phyloP scores from a whole-genome alignment of 345 rosid species.

The Rubroshorea leprosula region DNA sequence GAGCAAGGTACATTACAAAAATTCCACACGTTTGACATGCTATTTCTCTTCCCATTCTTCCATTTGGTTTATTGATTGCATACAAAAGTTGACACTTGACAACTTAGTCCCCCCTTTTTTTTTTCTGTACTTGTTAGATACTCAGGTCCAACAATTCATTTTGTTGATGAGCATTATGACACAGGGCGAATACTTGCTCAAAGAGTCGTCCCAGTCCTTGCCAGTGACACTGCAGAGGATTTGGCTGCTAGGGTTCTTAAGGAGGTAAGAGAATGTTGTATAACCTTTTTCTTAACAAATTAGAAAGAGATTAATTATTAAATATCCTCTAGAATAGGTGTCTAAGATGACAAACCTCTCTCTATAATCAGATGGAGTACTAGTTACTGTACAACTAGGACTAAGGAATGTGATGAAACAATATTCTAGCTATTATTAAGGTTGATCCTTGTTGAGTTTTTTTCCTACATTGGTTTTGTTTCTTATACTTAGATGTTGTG shows the following conservation, averaged over 20 bases:
- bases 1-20: slow-evolving; percentile 56
- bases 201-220: slow-evolving; percentile 55
- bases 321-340: not conserved
- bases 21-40: not conserved
- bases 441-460: not conserved
- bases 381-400: too few species aligned
- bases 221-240: slow-evolving; percentile 61
- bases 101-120: not conserved
- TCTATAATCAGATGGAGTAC: not conserved
- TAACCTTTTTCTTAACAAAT: not conserved
- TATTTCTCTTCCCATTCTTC: too few species aligned
- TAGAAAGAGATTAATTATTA: not conserved
- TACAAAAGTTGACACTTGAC: not conserved
- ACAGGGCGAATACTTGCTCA: slow-evolving; percentile 88
- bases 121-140: slow-evolving; percentile 40
- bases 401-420: too few species aligned
- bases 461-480: not conserved
- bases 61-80: not conserved
- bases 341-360: not conserved
- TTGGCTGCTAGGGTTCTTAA: slow-evolving; percentile 75
- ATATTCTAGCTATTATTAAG: too few species aligned
- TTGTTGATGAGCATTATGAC: slow-evolving; percentile 88
- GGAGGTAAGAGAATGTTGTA: slow-evolving; percentile 37
- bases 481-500: not conserved
- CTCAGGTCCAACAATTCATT: slow-evolving; percentile 89